Percentiles rank a stretch among this genome's conserved stretches.
Evolutionary conservation across 495 filamentous ascomycete species (phyloP).

Genomic region (Glarea lozoyensis): DNA sequence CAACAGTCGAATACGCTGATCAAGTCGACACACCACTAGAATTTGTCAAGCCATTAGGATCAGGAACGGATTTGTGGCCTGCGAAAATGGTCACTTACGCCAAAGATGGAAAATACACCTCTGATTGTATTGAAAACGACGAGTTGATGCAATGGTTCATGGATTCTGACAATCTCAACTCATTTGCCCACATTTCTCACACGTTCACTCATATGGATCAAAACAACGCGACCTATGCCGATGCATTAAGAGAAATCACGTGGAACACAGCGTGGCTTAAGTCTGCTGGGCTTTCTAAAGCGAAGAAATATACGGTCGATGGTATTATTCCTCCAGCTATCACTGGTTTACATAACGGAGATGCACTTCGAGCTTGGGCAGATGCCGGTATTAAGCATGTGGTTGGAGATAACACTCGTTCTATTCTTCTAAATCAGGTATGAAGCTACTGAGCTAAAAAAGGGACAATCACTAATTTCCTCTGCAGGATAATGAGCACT

Average conservation of each 20-base stretch:
- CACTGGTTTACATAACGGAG: constrained; percentile 54
- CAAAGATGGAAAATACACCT: constrained; percentile 49
- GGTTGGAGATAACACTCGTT: constrained; percentile 53
- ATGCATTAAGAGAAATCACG: constrained; percentile 44
- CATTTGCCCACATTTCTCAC: constrained; percentile 48
- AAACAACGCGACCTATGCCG: constrained; percentile 51
- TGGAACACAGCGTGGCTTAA: constrained; percentile 51
- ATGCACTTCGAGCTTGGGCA: constrained; percentile 49
- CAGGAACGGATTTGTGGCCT: constrained; percentile 45
- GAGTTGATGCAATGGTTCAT: constrained; percentile 41
- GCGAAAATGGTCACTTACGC: constrained; percentile 31
- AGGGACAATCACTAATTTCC: not conserved
- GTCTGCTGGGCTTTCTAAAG: constrained; percentile 34
- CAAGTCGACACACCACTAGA: constrained; percentile 42
- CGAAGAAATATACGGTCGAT: constrained; percentile 33
- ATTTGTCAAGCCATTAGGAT: constrained; percentile 48
- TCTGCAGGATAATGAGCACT: constrained; percentile 31
- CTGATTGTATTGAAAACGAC: constrained; percentile 35
- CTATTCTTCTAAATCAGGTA: constrained; percentile 33
- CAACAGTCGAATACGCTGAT: constrained; percentile 16
- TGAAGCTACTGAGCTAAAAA: not conserved
- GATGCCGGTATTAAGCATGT: constrained; percentile 50
- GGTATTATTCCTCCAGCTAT: constrained; percentile 56
- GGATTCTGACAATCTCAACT: constrained; percentile 34
- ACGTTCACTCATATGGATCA: constrained; percentile 52